A percentile compares a stretch with the other conserved stretches of the same genome.
These are phyloP conservation scores for Suillus subalutaceus DNA, from an alignment of 768 basidiomycete genomes.

Conservation along the genomic window DNA sequence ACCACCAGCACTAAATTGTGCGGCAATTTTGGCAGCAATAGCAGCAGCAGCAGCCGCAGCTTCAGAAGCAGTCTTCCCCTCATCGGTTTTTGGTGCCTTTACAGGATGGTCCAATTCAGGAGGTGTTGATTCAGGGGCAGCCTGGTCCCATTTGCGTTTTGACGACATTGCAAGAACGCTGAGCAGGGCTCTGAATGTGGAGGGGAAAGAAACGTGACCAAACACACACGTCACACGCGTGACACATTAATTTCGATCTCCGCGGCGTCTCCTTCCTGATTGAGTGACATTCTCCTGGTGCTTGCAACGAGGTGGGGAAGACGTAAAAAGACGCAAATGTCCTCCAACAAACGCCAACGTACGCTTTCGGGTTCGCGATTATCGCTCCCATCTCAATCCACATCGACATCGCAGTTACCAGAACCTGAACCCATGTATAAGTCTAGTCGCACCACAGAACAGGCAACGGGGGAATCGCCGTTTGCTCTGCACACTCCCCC, in stretches of 20 bases:
- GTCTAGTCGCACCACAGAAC: constrained; percentile 33
- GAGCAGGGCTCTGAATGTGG: background rate
- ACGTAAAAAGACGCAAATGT: constrained; percentile 22
- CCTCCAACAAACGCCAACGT: constrained; percentile 36
- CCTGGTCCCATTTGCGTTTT: constrained; percentile 86
- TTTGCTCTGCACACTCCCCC: constrained; percentile 75
- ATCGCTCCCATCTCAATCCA: constrained; percentile 35
- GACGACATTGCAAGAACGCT: constrained; percentile 51
- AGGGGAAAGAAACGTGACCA: constrained; percentile 9
- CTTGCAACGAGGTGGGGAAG: constrained; percentile 12
- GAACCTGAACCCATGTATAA: constrained; percentile 36
- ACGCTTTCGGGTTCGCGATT: constrained; percentile 24
- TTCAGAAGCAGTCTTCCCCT: constrained; percentile 55
- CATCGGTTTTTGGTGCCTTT: constrained; percentile 50
- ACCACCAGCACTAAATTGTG: constrained; percentile 65
- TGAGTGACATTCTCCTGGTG: constrained; percentile 6
- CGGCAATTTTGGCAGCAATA: constrained; percentile 94
- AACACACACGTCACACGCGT: constrained; percentile 18
- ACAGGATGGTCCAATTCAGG: constrained; percentile 45
- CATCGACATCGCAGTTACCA: constrained; percentile 33
- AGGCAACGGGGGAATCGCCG: constrained; percentile 35
- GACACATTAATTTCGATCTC: constrained; percentile 20
- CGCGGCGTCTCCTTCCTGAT: constrained; percentile 17
- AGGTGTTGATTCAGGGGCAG: constrained; percentile 45
- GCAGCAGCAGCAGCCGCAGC: constrained; percentile 78